Evolutionary conservation across 2,329 filamentous ascomycete genomes (phyloP).

Genomic region (Chalara sp.): DNA sequence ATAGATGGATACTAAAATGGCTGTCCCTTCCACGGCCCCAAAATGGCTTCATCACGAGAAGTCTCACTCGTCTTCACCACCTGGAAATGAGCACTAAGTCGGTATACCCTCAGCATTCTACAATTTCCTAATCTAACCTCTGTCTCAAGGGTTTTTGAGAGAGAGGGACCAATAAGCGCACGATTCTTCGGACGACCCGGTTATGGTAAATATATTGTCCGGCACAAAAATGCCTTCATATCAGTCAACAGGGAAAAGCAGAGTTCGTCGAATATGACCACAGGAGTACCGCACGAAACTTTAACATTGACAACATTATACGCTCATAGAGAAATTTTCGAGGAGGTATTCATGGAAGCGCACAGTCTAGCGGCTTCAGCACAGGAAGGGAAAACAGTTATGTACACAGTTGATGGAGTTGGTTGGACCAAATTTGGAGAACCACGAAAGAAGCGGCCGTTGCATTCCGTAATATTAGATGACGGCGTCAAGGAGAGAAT

Average conservation of each 20-base stretch:
- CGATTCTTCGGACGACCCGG: slow-evolving; percentile 87
- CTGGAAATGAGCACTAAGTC: slow-evolving; percentile 51
- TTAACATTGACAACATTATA: slow-evolving; percentile 89
- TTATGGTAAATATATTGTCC: slow-evolving; percentile 81
- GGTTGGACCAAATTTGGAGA: slow-evolving; percentile 83
- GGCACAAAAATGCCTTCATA: slow-evolving; percentile 82
- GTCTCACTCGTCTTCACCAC: slow-evolving; percentile 53
- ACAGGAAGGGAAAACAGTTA: slow-evolving; percentile 86
- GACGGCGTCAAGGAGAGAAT: slow-evolving; percentile 58
- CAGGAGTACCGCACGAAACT: slow-evolving; percentile 89
- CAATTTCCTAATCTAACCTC: too few relatives aligned
- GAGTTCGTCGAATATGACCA: slow-evolving; percentile 70
- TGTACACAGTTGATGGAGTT: slow-evolving; percentile 79
- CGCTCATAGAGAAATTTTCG: slow-evolving; percentile 80
- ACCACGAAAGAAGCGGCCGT: slow-evolving; percentile 76
- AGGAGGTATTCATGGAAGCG: slow-evolving; percentile 82
- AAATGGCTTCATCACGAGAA: slow-evolving; percentile 37
- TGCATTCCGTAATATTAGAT: slow-evolving; percentile 83
- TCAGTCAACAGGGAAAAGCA: slow-evolving; percentile 83
- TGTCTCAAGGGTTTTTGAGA: too few relatives aligned
- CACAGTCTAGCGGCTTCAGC: slow-evolving; percentile 71
- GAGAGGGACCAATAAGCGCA: slow-evolving; percentile 54
- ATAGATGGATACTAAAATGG: slow-evolving; percentile 81
- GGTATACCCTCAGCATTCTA: slow-evolving; percentile 52
- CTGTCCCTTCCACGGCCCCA: slow-evolving; percentile 73